Base-by-base conservation (phyloP, 2,329 filamentous ascomycete genomes). In the Epichloe glyceriae region DNA sequence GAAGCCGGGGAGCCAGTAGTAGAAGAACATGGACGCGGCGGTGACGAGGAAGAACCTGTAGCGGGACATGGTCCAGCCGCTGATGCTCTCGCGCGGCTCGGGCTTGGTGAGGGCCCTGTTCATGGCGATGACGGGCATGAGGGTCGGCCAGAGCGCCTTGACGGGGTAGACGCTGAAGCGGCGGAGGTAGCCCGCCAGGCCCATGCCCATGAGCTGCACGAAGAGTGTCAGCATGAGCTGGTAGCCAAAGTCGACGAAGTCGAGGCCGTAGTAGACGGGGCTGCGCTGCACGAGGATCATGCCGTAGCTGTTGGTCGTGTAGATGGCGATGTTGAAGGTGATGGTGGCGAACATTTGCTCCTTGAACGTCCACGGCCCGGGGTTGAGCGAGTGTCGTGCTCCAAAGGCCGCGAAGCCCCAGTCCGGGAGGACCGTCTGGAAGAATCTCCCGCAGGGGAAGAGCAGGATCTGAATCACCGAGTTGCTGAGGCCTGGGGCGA, bases 301-400 rank as follows among this genome's bases (percentile, higher is more conserved):
- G 55, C 70, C 67, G 58, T 70, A 70, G 3, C 71, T 73, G 57
- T 74, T 74, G 1, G 72, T 71, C 10, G 64, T 66, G 64, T 66
- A 66, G 55, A 66, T 72, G 33, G 68, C 68, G 4, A 73, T 72
- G 60, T 80, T 79, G 47, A 78, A 74, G 69, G 77, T 78, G 55
- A 79, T 75, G 3, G 74, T 74, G 37, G 79, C 74, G n/a, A 80
- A 62, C 67, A 78, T 76, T 56, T 81, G 78, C 60, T 81, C 78
- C 58, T 81, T 81, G 56, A 72, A 73, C 47, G 72, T 75, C 60
- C 80, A 80, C 0, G 69, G 70, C 0, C 76, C 75, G 0, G 76
- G 74, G 54, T 79, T 79, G 14, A 78, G 63, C 8, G 65, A 68
- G 53, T 73, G 65, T 10, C 66, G 63, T 1, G 62, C 54, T 0